A percentile compares a stretch with the other conserved stretches of the same genome.
Conservation (phyloP, 441 rosid species). For the Euphorbia celastroides region DNA sequence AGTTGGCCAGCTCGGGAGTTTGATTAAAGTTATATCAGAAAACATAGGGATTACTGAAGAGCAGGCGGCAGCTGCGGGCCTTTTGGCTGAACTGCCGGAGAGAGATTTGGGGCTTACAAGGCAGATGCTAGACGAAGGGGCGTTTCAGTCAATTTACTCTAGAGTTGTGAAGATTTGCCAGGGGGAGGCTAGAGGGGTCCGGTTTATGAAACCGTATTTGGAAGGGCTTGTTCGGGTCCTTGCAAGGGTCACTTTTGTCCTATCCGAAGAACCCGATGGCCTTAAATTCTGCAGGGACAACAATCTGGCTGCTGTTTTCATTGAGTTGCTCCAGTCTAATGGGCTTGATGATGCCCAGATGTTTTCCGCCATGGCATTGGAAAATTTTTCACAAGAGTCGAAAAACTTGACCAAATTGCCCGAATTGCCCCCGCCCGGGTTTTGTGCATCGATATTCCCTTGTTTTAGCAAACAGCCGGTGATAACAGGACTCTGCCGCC, state of each 20-base stretch:
- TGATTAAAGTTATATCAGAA: constrained; percentile 67
- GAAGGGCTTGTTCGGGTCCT: constrained; percentile 91
- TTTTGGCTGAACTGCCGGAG: constrained; percentile 90
- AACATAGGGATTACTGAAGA: constrained; percentile 70
- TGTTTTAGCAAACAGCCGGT: constrained; percentile 66
- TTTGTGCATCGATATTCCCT: constrained; percentile 59
- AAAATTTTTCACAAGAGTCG: constrained; percentile 78
- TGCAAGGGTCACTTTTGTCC: constrained; percentile 70
- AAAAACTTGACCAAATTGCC: constrained; percentile 59
- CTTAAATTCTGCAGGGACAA: constrained; percentile 60
- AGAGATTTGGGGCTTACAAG: constrained; percentile 77
- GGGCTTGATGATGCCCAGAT: constrained; percentile 79
- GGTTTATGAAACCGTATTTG: constrained; percentile 66
- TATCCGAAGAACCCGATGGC: constrained; percentile 59
- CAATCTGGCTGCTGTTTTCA: constrained; percentile 58
- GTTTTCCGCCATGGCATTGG: constrained; percentile 86
- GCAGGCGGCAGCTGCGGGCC: constrained; percentile 89
- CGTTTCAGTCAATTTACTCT: constrained; percentile 52
- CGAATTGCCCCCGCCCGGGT: constrained; percentile 52
- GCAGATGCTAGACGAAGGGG: constrained; percentile 69
- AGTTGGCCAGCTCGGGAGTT: constrained; percentile 76
- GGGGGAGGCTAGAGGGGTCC: constrained; percentile 69
- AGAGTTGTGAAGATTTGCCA: constrained; percentile 59
- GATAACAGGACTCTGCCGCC: constrained; percentile 65
- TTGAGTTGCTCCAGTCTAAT: constrained; percentile 68